Conservation (phyloP, 2,329 filamentous ascomycete species). For the Periconia macrospinosa region DNA sequence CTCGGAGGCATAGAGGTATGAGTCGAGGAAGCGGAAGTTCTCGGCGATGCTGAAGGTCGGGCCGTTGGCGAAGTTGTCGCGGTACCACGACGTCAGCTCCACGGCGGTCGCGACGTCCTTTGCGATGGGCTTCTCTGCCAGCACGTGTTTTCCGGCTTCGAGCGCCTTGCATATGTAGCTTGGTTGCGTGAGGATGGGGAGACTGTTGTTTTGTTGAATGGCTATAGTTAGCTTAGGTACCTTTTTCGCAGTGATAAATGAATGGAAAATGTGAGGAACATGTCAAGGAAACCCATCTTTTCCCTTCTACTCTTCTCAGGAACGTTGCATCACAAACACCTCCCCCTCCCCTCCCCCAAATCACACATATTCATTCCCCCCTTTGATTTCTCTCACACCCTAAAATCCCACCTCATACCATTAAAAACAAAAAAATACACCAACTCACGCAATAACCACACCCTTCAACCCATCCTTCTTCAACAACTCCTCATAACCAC, state of each 20-base stretch:
- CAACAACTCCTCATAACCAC: constrained; percentile 56
- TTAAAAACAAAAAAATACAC: not conserved
- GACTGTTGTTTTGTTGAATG: constrained; percentile 32
- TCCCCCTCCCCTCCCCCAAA: too few relatives aligned
- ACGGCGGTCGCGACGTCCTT: constrained; percentile 58
- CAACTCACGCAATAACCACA: constrained; percentile 56
- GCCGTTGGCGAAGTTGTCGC: constrained; percentile 42
- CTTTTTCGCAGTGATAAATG: not conserved
- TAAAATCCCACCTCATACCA: too few relatives aligned
- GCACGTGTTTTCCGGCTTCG: constrained; percentile 68
- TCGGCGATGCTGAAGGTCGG: constrained; percentile 61
- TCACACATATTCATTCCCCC: too few relatives aligned
- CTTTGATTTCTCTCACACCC: too few relatives aligned
- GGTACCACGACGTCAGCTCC: constrained; percentile 54
- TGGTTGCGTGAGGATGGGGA: constrained; percentile 66
- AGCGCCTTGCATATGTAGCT: constrained; percentile 61
- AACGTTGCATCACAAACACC: too few relatives aligned
- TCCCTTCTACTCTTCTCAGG: too few relatives aligned
- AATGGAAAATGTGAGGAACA: not conserved
- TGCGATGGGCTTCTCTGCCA: constrained; percentile 70
- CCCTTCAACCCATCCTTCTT: constrained; percentile 57
- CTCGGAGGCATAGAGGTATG: constrained; percentile 55
- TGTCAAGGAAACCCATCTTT: too few relatives aligned
- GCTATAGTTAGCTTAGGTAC: too few relatives aligned
- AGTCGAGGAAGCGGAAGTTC: constrained; percentile 68